phyloP scores from a whole-genome alignment of 805 yeast genomes.

The Kurtzmaniella fragi region DNA sequence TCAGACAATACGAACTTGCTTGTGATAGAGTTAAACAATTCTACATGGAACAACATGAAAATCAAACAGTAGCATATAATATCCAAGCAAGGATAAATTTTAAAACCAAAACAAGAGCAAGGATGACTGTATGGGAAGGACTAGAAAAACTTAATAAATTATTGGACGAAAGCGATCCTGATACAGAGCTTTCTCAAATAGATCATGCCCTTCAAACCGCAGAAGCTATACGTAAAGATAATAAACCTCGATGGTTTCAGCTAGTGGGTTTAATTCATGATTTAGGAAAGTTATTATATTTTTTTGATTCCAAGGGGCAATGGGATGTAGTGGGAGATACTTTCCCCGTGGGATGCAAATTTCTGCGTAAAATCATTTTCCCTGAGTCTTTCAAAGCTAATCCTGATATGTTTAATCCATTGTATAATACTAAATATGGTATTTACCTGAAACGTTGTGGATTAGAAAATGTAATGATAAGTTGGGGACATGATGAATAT shows the following conservation, averaged over 20 bases:
- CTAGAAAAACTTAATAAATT: conserved; percentile 54
- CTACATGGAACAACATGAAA: conserved; percentile 62
- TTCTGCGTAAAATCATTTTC: conserved; percentile 53
- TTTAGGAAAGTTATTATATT: conserved; percentile 62
- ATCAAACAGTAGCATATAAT: conserved; percentile 69
- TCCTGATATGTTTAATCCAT: conserved; percentile 58
- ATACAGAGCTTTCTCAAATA: conserved; percentile 67
- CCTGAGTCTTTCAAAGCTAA: conserved; percentile 56
- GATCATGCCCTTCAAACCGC: conserved; percentile 76
- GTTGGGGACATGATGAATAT: conserved; percentile 80
- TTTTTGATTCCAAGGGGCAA: conserved; percentile 68
- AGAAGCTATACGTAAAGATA: conserved; percentile 63
- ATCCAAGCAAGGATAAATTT: conserved; percentile 68
- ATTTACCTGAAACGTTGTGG: conserved; percentile 64
- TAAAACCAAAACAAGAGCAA: conserved; percentile 61
- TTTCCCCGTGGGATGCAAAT: conserved; percentile 69
- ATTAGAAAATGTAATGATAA: conserved; percentile 61
- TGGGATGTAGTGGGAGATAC: conserved; percentile 84
- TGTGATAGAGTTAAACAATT: conserved; percentile 63
- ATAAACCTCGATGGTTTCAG: conserved; percentile 73
- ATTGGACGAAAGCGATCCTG: conserved; percentile 71
- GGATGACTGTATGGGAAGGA: conserved; percentile 72
- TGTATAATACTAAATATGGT: conserved; percentile 62
- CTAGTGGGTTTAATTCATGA: conserved; percentile 70
- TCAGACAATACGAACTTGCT: conserved; percentile 65